phyloP scores from a whole-genome alignment of 2,329 filamentous ascomycete genomes.

The Sphaceloma murrayae region DNA sequence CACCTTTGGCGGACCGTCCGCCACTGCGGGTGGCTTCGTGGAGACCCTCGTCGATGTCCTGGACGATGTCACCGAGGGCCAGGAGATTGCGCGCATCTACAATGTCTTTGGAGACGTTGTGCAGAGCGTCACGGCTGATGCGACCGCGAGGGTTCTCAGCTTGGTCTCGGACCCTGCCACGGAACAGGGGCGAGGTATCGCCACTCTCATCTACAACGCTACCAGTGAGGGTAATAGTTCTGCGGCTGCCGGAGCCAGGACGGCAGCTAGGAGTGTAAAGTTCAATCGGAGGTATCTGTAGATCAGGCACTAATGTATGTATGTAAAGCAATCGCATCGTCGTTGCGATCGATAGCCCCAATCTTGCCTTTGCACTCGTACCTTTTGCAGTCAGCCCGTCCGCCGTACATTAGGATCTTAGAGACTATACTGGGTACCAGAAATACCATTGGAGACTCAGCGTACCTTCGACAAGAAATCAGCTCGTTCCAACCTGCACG shows the following conservation, averaged over 20 bases:
- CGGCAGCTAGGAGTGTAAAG: conserved; percentile 3
- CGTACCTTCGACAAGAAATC: too few species aligned
- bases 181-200: conserved; percentile 11
- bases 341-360: too few species aligned
- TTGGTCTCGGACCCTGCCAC: conserved; percentile 6
- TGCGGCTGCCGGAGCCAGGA: background rate
- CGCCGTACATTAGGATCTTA: too few species aligned
- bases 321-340: too few species aligned
- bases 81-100: conserved; percentile 8
- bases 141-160: conserved; percentile 6
- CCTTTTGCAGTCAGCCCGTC: too few species aligned
- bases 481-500: too few species aligned
- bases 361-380: too few species aligned
- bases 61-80: conserved; percentile 6
- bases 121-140: conserved; percentile 7
- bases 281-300: conserved; percentile 7
- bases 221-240: background rate
- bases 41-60: conserved; percentile 13
- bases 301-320: too few species aligned
- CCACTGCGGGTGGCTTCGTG: conserved; percentile 6
- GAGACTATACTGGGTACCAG: too few species aligned
- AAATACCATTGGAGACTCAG: too few species aligned
- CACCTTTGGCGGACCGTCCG: background rate
- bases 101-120: conserved; percentile 10
- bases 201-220: conserved; percentile 5